Evolutionary conservation across 768 basidiomycete genomes (phyloP), one percentile per base, ranked within the genome.

Genomic region (Amanita phalloides): DNA sequence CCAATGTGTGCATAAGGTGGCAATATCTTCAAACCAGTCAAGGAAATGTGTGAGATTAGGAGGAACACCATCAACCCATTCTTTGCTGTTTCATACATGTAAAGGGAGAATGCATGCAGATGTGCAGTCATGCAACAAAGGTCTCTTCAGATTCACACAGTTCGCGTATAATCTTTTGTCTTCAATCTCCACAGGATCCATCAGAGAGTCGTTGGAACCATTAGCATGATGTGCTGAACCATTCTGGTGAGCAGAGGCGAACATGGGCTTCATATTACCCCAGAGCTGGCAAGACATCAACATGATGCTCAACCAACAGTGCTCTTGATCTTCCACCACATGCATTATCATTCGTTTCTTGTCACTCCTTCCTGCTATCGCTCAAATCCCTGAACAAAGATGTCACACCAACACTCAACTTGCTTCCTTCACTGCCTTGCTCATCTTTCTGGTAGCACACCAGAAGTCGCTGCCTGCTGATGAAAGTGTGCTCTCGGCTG

Each of bases 11-110:
- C 95, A 93, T 1, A 93, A 69, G 49, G 82, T 81, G 8, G 85
- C 71, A 54, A 97, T 88, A 58, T 90, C 89, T 57, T 94, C 90
- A 46, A 94, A 68, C 84, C 88, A 90, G 64, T 93, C 90, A 54
- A 97, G 81, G 20, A 92, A 71, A 9, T 80, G 78, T 0, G 82
- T 74, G 10, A 91, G 72, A 33, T 81, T 75, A 2, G 69, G 55
- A 0, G 91, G 90, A 14, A 97, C 77, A 14, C 91, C 91, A 1
- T 79, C 68, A 33, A 95, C 84, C 90, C 92, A 96, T 1, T 71
- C 62, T 48, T 79, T 79, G 45, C 75, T 81, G 57, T 84, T 76
- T 54, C 83, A 78, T 2, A 79, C 72, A 6, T 89, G 82, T 7
- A 96, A 74, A 0, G 92, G 93, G 4, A 79, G 69, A 26, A 92